Evolutionary conservation across 805 yeast species (phyloP), one percentile per base, ranked within the genome.

Genomic region (Metschnikowia lachancei): DNA sequence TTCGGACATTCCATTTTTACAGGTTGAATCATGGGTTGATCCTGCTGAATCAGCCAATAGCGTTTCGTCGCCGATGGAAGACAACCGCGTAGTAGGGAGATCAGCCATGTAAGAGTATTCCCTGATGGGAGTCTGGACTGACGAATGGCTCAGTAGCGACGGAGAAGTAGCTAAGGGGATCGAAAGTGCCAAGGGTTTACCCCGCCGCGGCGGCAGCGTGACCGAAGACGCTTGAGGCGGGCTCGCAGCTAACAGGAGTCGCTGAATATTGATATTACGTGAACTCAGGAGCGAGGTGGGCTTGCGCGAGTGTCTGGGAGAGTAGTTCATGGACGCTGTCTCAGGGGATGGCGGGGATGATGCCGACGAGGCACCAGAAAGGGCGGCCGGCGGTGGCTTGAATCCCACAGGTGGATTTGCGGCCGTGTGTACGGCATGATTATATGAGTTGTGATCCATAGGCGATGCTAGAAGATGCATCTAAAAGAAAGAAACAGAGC

Each of bases 221-320:
- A 26, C 24, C 30, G 28, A 16, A 30, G 44, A 7, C 11, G 36
- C 20, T 7, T 31, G 31, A 11, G 49, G 36, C 17, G 56, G 54
- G 22, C 50, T 48, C 47, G 65, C 51, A 47, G 69, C 65, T 39
- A 71, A 60, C 47, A 66, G 64, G 36, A 72, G 54, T 43, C 65
- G 65, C 57, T 71, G 70, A 65, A 66, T 67, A 53, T 69, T 70
- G 46, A 72, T 54, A 43, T 64, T 66, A 37, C 63, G 52, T 33
- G 59, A 54, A 26, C 51, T 45, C 46, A 54, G 52, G 29, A 63
- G 57, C 31, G 63, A 54, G 38, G 61, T 57, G 10, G 66, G 62
- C 43, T 63, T 61, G 29, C 66, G 59, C n/a, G 66, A 55, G 43
- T 67, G 73, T 43, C 66, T 64, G 4, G 75, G 73, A 13, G 70